Evolutionary conservation across 2,329 filamentous ascomycete species (phyloP), one percentile per base, ranked within the genome.

Genomic region (Orbilia blumenaviensis): DNA sequence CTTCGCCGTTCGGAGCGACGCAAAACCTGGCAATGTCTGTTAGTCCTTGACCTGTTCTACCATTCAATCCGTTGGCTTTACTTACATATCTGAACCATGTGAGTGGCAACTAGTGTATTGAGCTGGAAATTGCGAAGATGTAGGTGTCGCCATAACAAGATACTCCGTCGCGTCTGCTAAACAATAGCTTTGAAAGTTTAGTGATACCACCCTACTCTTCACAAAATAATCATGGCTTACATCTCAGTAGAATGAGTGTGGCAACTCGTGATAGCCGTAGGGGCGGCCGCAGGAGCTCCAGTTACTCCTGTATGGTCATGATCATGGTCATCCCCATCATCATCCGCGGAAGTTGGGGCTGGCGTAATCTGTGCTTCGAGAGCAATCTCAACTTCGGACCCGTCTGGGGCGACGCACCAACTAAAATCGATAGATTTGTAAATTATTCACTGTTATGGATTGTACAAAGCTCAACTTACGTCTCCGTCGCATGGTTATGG

Each of bases 41-140:
- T n/a, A 74, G 54, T n/a, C 38, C 3, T 18, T 6, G 66, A 77
- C 73, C 34, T 8, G 46, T 54, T 61, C 78, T 32, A 14, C 32
- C 21, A 12, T 21, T 32, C 72, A 18, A 46, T 42, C 16, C 23
- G n/a, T 32, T 25, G 1, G 75, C 32, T 34, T 36, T 21, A 81
- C 86, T 79, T 83, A 91, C 88, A 85, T 85, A 52, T 88, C 85
- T 3, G 81, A 80, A 14, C 84, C 89, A 82, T 92, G 89, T 0
- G 83, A 80, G 81, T 92, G 90, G 80, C 91, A 85, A 9, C 79
- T 82, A 0, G 82, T 83, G 78, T 84, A 84, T 5, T 80, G 79
- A 9, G 81, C 79, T 1, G 82, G 81, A 2, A 82, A 56, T 6
- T 41, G 23, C 12, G 73, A 64, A 0, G 80, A 80, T 0, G 79